Evolutionary conservation across 2,329 filamentous ascomycete genomes (phyloP).

Genomic region (Phialemoniopsis sp.): DNA sequence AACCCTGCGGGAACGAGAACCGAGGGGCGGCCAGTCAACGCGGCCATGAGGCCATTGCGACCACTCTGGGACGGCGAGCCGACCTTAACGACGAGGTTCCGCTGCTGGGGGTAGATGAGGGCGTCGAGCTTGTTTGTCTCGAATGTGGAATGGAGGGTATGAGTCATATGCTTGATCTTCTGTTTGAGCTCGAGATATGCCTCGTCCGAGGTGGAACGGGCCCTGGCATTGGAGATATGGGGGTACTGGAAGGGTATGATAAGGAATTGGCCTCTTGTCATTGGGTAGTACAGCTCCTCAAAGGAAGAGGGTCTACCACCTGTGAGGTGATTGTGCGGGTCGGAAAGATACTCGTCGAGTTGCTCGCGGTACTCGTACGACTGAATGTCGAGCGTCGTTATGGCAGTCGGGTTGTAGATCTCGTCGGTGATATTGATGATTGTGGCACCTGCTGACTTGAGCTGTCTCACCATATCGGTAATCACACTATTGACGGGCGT

Average conservation of each 20-base stretch:
- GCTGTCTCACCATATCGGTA: conserved; percentile 35
- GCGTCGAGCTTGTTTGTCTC: conserved; percentile 44
- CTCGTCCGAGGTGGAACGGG: conserved; percentile 40
- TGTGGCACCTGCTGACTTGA: conserved; percentile 41
- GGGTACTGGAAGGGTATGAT: conserved; percentile 56
- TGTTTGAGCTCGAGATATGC: conserved; percentile 42
- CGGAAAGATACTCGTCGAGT: conserved; percentile 51
- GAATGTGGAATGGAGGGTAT: conserved; percentile 46
- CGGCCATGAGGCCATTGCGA: conserved; percentile 41
- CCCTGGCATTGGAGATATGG: conserved; percentile 44
- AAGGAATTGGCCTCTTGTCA: conserved; percentile 50
- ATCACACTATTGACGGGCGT: conserved; percentile 52
- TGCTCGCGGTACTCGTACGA: conserved; percentile 53
- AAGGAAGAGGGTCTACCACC: conserved; percentile 38
- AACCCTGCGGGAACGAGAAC: conserved; percentile 49
- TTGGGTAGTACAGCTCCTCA: conserved; percentile 41
- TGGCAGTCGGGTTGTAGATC: conserved; percentile 46
- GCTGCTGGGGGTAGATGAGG: conserved; percentile 61
- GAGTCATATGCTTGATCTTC: conserved; percentile 48
- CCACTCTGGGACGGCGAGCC: conserved; percentile 54
- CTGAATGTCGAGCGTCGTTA: conserved; percentile 54
- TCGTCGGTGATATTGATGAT: conserved; percentile 43
- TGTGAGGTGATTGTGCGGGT: conserved; percentile 29
- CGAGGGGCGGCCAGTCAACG: conserved; percentile 32
- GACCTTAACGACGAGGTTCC: conserved; percentile 56